Evolutionary conservation across 1,284 basidiomycete species (phyloP).

Genomic region (Wallemia ichthyophaga): DNA sequence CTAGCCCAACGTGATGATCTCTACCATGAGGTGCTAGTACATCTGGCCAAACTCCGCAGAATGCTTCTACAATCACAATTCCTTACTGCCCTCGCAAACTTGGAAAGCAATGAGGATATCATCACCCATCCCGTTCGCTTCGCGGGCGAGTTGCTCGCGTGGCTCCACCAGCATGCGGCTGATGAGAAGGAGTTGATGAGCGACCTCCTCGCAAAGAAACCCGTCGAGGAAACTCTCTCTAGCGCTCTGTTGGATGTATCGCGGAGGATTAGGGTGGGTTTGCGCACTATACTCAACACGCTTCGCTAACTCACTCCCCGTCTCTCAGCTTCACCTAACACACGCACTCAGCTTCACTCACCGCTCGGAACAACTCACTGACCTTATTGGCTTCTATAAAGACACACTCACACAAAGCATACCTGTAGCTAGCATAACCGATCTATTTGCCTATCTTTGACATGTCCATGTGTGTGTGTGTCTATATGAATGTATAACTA

Average conservation of each 20-base stretch:
- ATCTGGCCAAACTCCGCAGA: neutral
- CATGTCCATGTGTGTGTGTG: no score
- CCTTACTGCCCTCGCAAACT: neutral
- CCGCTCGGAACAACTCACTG: neutral
- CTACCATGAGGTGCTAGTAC: neutral
- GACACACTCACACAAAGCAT: neutral
- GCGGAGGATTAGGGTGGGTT: neutral
- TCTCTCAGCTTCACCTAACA: neutral
- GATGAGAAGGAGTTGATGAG: neutral
- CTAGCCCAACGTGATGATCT: neutral
- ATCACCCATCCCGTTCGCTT: neutral
- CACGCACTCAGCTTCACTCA: neutral
- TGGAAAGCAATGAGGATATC: neutral
- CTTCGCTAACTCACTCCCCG: no score
- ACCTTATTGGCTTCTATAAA: neutral
- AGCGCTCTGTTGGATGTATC: neutral
- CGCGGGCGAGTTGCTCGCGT: neutral
- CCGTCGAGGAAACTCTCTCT: neutral
- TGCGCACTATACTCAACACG: no score
- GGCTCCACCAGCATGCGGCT: neutral
- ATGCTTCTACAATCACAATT: neutral
- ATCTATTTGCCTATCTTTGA: neutral
- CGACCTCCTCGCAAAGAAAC: neutral
- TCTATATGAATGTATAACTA: no score
- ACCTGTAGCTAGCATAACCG: neutral